Conservation (phyloP, 2,329 filamentous ascomycete species). For the Myotisia sp. region DNA sequence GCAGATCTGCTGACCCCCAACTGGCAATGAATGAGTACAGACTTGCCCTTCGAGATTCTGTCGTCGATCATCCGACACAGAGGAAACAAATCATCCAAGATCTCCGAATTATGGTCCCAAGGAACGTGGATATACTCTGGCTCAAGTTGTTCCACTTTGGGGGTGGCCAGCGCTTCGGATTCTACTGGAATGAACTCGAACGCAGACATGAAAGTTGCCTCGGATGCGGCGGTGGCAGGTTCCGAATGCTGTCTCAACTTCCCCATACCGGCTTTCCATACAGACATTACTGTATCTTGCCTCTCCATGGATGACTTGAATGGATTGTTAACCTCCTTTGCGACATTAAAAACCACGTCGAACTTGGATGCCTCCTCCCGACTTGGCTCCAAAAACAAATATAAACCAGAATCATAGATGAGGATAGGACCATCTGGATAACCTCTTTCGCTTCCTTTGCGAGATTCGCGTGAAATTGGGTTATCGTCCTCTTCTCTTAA, state of each 20-base stretch:
- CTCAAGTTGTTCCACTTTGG: conserved; percentile 22
- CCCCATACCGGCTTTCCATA: conserved; percentile 35
- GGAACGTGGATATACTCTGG: conserved; percentile 52
- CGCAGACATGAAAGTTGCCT: conserved; percentile 37
- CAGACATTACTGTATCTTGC: conserved; percentile 29
- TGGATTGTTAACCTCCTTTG: conserved; percentile 50
- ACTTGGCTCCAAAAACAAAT: conserved; percentile 49
- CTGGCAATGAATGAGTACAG: conserved; percentile 51
- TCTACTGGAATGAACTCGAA: conserved; percentile 27
- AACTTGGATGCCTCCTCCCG: conserved; percentile 45
- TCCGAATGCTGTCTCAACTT: conserved; percentile 24
- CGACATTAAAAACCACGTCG: conserved; percentile 51
- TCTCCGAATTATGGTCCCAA: conserved; percentile 56
- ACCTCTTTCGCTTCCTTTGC: conserved; percentile 47
- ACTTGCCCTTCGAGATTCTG: conserved; percentile 42
- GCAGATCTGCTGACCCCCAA: conserved; percentile 51
- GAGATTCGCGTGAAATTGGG: conserved; percentile 37
- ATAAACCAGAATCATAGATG: conserved; percentile 49
- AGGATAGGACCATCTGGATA: conserved; percentile 51
- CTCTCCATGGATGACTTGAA: conserved; percentile 28
- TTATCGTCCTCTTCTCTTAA: conserved; percentile 37
- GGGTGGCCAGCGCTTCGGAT: conserved; percentile 16
- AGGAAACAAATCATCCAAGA: conserved; percentile 46
- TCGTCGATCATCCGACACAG: conserved; percentile 50
- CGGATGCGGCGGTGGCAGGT: conserved; percentile 32